Conservation (phyloP, 148 eudicot genomes). For the Rhododendron williamsianum region DNA sequence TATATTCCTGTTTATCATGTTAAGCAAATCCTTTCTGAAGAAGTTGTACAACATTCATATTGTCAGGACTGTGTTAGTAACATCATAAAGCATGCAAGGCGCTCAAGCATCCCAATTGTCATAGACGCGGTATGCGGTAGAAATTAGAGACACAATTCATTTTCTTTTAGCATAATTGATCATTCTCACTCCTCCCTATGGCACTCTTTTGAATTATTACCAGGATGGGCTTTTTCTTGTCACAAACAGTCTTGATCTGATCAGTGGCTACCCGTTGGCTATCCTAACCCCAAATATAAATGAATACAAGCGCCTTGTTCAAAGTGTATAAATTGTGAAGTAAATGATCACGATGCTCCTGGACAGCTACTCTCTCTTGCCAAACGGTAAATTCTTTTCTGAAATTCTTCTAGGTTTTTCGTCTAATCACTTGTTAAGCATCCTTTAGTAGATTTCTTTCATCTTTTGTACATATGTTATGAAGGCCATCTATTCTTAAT, state of each 20-base stretch:
- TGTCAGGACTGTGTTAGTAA: conserved; percentile 77
- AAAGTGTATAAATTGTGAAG: conserved; percentile 79
- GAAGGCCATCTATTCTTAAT: not conserved
- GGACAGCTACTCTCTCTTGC: conserved; percentile 69
- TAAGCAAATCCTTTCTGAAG: not conserved
- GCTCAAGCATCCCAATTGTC: conserved; percentile 74
- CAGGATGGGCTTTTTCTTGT: conserved; percentile 98
- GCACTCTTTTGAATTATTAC: conserved; percentile 5
- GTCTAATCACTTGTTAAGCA: not conserved
- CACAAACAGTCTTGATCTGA: conserved; percentile 68
- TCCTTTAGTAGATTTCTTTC: not conserved
- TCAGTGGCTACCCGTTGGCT: conserved; percentile 80
- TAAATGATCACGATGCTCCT: conserved; percentile 63
- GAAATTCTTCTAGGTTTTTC: not conserved
- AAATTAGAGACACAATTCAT: not conserved
- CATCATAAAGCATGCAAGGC: conserved; percentile 75
- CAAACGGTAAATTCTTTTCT: conserved; percentile 45
- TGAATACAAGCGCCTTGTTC: conserved; percentile 92
- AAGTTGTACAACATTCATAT: conserved; percentile 12
- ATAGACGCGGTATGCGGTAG: conserved; percentile 76
- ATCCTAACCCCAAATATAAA: conserved; percentile 92
- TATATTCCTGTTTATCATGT: not conserved
- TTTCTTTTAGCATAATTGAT: not conserved
- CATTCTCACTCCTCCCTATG: not conserved
- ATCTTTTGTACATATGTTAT: not conserved